These are phyloP conservation scores for Saturnispora bothae DNA, from an alignment of 805 yeast species.

Conservation along the genomic window DNA sequence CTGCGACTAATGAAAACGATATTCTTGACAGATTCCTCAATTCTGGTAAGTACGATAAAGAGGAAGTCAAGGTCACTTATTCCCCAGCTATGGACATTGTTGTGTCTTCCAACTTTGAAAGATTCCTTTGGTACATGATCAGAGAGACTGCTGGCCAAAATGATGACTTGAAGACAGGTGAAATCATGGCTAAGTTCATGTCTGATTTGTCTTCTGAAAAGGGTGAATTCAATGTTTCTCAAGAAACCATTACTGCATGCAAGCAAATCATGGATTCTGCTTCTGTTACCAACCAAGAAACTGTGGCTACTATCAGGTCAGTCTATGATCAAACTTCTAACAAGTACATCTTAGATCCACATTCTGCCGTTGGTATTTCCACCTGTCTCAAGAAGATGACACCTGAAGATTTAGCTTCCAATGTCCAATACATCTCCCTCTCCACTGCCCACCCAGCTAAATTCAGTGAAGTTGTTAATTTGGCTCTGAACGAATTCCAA, in stretches of 20 bases:
- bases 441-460: conserved; percentile 99
- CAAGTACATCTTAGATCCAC: conserved; percentile 88
- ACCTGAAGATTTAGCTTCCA: conserved; percentile 21
- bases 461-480: conserved; percentile 90
- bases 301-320: conserved; percentile 65
- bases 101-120: conserved; percentile 91
- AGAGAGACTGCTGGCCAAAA: conserved; percentile 54
- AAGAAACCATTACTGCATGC: conserved; percentile 56
- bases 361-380: conserved; percentile 88
- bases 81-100: conserved; percentile 99
- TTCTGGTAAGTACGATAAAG: conserved; percentile 76
- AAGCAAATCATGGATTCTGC: conserved; percentile 62
- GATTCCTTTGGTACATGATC: conserved; percentile 89
- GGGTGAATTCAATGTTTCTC: conserved; percentile 68
- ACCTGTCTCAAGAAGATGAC: conserved; percentile 58
- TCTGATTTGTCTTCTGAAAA: conserved; percentile 48
- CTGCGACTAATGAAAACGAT: conserved; percentile 94
- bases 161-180: conserved; percentile 64
- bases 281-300: conserved; percentile 68
- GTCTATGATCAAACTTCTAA: conserved; percentile 49
- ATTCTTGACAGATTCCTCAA: conserved; percentile 87
- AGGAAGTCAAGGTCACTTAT: conserved; percentile 70
- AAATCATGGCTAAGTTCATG: conserved; percentile 67
- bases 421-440: conserved; percentile 54
- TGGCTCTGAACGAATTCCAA: conserved; percentile 52